Evolutionary conservation across 2,329 filamentous ascomycete species (phyloP), one percentile per base, ranked within the genome.

Genomic region (Colletotrichum lindemuthianum): DNA sequence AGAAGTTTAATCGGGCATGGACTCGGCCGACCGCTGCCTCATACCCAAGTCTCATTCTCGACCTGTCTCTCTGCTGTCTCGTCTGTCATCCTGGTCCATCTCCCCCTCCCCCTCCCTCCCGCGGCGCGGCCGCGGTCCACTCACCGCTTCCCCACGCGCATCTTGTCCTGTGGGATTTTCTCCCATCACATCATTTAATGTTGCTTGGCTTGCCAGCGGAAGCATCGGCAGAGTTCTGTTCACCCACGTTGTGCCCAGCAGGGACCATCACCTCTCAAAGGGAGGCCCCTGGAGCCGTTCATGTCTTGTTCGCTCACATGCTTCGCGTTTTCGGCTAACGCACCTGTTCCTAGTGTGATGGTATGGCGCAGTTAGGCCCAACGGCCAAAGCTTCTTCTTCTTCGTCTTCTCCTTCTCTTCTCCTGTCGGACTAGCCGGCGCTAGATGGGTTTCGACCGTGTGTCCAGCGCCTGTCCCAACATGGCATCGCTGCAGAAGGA

Each of bases 141-240:
- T 24, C 24, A 24, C 43, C 8, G 36, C 16, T 52, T 11, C 44
- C 50, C 48, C 13, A 34, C 24, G 24, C 24, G 24, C 24, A 24
- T 4, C 24, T 24, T 24, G 5, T 24, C 24, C 24, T 3, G 24
- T 24, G 24, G 24, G 24, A 33, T 51, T 16, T 13, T 32, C 56
- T n/a, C 13, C 24, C 12, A 33, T 24, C 49, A 40, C 41, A 50
- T 60, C 50, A 44, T 60, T 60, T 45, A 60, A 50, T 60, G 12
- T 51, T 55, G 6, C 39, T 47, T 48, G n/a, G 39, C 36, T 41
- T 6, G n/a, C 15, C 24, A 36, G 9, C 8, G 48, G 32, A 39
- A 53, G 40, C 13, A 60, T 60, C 50, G 10, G 45, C 61, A 55
- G 58, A 60, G 57, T 51, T 65, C 39, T 41, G 45, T 10, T 37